Evolutionary conservation across 1,284 basidiomycete species (phyloP), one percentile per base, ranked within the genome.

Genomic region (Cryptococcus sp.): DNA sequence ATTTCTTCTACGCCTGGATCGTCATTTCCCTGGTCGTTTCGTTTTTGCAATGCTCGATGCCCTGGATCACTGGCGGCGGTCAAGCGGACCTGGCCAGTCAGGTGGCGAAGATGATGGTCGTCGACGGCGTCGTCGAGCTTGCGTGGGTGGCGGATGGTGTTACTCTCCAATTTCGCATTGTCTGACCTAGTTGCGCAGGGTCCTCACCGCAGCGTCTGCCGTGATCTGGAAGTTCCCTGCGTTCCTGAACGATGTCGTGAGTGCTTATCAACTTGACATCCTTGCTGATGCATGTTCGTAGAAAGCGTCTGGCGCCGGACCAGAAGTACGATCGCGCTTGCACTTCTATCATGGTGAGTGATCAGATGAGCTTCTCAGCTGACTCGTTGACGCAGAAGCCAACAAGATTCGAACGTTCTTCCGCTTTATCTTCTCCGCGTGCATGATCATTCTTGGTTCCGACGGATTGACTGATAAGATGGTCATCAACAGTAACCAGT

Each of bases 361-460:
- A 3, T 3, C n/a, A 13, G 2, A 23, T 6, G 4, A 17, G 38
- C 22, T 22, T 53, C 35, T 20, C 45, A 22, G 15, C 20, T 35
- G 23, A 22, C 20, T n/a, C 41, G 6, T 16, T n/a, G 8, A 15
- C 19, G 16, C 50, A 71, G 67, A 71, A 48, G 60, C 54, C 35
- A 73, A 73, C 64, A 71, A 71, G 48, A 56, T 71, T 62, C 60
- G 71, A 15, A 71, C 65, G 6, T 68, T 73, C 57, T 68, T 67
- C 50, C 65, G 71, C 22, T 31, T 65, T 15, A 22, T 63, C 20
- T 71, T 68, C 51, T 51, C 58, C n/a, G n/a, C 31, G 5, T 53
- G 58, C 23, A 47, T 67, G 23, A 42, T 67, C 15, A 54, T 59
- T 17, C 58, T 70, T 17, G 71, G 71, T n/a, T 47, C 53, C 35